phyloP scores from a whole-genome alignment of 2,329 filamentous ascomycete genomes.

The Coniochaeta ligniaria region DNA sequence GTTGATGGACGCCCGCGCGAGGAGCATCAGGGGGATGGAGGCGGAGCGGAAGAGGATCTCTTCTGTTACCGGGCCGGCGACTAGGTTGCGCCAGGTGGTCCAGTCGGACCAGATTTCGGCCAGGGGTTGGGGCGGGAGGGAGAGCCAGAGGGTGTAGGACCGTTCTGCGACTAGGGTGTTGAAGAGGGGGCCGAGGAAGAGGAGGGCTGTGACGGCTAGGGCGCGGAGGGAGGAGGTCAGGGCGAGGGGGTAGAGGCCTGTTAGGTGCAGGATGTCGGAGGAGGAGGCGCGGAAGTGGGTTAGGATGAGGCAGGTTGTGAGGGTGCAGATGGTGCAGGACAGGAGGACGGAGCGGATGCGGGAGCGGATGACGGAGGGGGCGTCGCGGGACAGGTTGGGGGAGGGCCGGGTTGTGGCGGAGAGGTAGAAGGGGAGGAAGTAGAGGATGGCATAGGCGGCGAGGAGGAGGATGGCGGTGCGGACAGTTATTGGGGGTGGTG shows the following conservation, averaged over 20 bases:
- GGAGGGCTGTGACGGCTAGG: constrained; percentile 64
- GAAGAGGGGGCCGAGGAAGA: constrained; percentile 82
- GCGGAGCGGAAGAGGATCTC: constrained; percentile 90
- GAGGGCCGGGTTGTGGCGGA: constrained; percentile 75
- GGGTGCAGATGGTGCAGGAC: constrained; percentile 63
- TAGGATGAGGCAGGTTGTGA: constrained; percentile 61
- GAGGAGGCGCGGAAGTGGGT: constrained; percentile 41
- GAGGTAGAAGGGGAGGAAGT: constrained; percentile 87
- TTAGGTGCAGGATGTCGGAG: constrained; percentile 53
- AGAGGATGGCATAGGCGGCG: constrained; percentile 75
- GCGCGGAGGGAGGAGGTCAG: constrained; percentile 54
- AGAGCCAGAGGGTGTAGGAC: constrained; percentile 58
- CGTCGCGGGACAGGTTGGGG: constrained; percentile 72
- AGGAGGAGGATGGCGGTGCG: constrained; percentile 20
- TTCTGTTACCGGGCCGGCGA: constrained; percentile 84
- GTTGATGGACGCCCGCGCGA: constrained; percentile 50
- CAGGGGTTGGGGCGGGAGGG: constrained; percentile 37
- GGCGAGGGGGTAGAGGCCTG: constrained; percentile 77
- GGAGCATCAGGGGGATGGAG: constrained; percentile 73
- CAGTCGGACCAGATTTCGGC: constrained; percentile 61
- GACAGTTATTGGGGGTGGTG: constrained; percentile 31
- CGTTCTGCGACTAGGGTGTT: constrained; percentile 69
- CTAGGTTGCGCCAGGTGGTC: constrained; percentile 79
- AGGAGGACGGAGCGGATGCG: constrained; percentile 73
- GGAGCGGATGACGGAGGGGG: constrained; percentile 80